Base-by-base conservation (phyloP, 768 basidiomycete genomes). In the Kwoniella shandongensis region DNA sequence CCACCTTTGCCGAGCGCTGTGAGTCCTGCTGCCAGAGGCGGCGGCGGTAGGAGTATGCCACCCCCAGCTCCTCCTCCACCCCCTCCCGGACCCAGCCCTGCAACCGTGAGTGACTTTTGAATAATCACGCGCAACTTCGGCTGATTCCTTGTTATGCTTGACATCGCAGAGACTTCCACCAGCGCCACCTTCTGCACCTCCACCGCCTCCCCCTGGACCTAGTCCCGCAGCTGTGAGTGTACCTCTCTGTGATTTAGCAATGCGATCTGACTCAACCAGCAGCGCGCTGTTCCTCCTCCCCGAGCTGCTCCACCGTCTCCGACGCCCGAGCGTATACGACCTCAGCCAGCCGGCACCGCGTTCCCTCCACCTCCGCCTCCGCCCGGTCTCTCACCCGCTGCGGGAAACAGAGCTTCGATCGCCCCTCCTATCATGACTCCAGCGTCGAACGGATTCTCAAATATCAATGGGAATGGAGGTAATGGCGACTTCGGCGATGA, bases 321-420 rank as follows among this genome's bases (percentile, higher is more conserved):
- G 4, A 56, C 65, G 11, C 63, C 61, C 15, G 60, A 65, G 23
- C 59, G 60, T 0, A 54, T 52, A 52, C 48, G 53, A 32, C 69
- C 67, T 10, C 50, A 61, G 10, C 66, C 67, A n/a, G 46, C 57
- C 25, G 69, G 65, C 11, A 69, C 72, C 7, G 48, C 60, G 4
- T 70, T 71, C 48, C 62, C 70, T 2, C 69, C 72, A 3, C 74
- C 73, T 20, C 62, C 72, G 6, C 60, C 68, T 41, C 65, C 68
- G 2, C 59, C 67, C 0, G 63, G 66, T 13, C 44, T 61, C 1
- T 51, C 61, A 10, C 59, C 63, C 7, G 57, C 53, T 12, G 44
- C 55, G 2, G 40, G 38, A 17, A n/a, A 27, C 26, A 39, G 66
- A 38, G 56, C 63, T 1, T 27, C 66, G 0, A 36, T 67, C 41